Percentiles rank a stretch among this genome's conserved stretches.
phyloP scores from a whole-genome alignment of 2,329 filamentous ascomycete species.

The Shiraia bambusicola region DNA sequence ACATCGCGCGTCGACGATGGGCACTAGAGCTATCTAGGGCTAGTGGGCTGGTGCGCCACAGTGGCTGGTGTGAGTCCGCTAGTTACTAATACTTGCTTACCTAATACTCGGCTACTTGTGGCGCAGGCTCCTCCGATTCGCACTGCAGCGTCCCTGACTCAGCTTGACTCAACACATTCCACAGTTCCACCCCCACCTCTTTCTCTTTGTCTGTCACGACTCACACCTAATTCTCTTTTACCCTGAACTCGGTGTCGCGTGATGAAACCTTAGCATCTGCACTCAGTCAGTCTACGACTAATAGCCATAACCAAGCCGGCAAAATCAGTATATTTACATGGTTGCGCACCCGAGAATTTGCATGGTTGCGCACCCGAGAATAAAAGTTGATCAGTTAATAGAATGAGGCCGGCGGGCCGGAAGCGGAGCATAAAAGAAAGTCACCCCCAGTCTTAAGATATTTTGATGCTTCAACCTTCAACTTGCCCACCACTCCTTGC shows the following conservation, averaged over 20 bases:
- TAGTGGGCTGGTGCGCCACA: slow-evolving; percentile 1
- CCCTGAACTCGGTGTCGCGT: background rate
- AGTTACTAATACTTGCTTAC: too few relatives aligned
- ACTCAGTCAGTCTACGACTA: background rate
- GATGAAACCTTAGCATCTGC: background rate
- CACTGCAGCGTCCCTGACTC: too few relatives aligned
- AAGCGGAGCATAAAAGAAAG: too few relatives aligned
- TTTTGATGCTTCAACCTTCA: background rate
- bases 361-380: too few relatives aligned
- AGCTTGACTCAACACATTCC: slow-evolving; percentile 20
- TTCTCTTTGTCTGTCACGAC: background rate
- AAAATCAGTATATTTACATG: too few relatives aligned
- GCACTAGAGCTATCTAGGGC: slow-evolving; percentile 6
- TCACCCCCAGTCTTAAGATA: background rate
- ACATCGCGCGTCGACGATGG: slow-evolving; percentile 19
- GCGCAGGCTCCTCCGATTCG: too few relatives aligned
- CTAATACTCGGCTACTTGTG: too few relatives aligned
- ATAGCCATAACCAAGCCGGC: background rate
- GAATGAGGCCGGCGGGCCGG: too few relatives aligned
- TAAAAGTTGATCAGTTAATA: too few relatives aligned
- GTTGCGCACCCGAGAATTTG: too few relatives aligned
- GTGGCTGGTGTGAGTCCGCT: slow-evolving; percentile 4
- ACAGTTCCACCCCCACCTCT: background rate
- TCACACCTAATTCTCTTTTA: too few relatives aligned
- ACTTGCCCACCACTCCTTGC: background rate